phyloP scores from a whole-genome alignment of 1,284 basidiomycete species.

The Pulveroboletus sp. region DNA sequence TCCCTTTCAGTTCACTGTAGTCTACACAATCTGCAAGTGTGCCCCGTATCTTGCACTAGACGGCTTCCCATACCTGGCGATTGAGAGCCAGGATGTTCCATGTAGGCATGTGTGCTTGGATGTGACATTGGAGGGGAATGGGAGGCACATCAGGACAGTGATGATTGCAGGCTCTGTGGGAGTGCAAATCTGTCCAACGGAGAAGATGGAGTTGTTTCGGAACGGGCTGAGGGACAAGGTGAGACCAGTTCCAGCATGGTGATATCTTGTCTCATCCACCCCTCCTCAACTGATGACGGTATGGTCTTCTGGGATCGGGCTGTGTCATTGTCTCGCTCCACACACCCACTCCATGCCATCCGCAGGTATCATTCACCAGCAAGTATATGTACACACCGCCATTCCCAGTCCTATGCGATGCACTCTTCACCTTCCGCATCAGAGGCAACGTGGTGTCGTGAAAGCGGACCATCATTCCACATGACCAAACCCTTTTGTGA shows the following conservation, averaged over 20 bases:
- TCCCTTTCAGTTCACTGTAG: conserved; percentile 22
- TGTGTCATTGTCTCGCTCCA: no score
- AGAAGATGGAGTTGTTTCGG: conserved; percentile 28
- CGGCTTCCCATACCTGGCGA: conserved; percentile 34
- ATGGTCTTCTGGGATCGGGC: no score
- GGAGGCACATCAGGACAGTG: conserved; percentile 25
- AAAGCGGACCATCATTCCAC: no score
- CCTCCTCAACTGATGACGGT: no score
- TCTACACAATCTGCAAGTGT: conserved; percentile 28
- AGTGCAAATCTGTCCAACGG: conserved; percentile 31
- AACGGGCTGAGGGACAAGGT: conserved; percentile 32
- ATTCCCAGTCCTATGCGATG: no score
- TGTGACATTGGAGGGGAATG: conserved; percentile 39
- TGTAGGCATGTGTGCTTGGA: conserved; percentile 36
- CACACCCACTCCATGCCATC: no score
- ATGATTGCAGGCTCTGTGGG: conserved; percentile 42
- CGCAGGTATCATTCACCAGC: no score
- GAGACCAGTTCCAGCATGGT: conserved; percentile 32
- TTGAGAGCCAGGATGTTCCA: conserved; percentile 34
- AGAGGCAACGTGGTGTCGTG: no score
- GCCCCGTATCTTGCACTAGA: conserved; percentile 32
- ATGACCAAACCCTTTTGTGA: no score
- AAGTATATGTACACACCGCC: no score
- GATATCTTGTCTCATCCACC: conserved; percentile 30
- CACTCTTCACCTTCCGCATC: no score